Evolutionary conservation across 441 rosid genomes (phyloP).

Genomic region (Gossypium trilobum): DNA sequence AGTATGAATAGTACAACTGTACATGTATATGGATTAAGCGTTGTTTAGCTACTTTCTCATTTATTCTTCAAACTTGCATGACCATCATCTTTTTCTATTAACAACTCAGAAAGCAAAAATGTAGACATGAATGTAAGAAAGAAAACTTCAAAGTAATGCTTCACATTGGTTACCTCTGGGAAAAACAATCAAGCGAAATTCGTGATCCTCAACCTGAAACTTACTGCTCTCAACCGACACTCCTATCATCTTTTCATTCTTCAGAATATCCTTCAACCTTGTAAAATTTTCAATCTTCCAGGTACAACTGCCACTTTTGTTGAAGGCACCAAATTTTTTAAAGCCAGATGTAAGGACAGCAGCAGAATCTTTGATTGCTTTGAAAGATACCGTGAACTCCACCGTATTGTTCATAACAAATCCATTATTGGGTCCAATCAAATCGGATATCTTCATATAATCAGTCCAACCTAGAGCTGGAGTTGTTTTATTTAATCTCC

Average conservation of each 20-base stretch:
- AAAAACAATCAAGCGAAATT: constrained; percentile 91
- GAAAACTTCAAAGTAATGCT: neutral
- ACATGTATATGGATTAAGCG: neutral
- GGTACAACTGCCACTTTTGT: constrained; percentile 32
- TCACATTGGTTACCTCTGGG: constrained; percentile 60
- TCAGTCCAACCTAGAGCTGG: constrained; percentile 91
- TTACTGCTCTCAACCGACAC: constrained; percentile 89
- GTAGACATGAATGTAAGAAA: neutral
- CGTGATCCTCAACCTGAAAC: constrained; percentile 94
- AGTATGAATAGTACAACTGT: neutral
- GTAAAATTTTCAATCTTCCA: constrained; percentile 92
- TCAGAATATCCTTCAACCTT: constrained; percentile 76
- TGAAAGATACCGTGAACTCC: constrained; percentile 81
- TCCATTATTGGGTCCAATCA: constrained; percentile 51
- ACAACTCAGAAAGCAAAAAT: neutral
- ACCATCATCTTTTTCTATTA: neutral
- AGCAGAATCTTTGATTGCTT: constrained; percentile 76
- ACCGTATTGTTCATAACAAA: constrained; percentile 75
- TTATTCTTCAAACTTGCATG: neutral
- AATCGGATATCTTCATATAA: constrained; percentile 86
- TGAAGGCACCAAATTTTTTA: too few relatives aligned
- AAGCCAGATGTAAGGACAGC: neutral
- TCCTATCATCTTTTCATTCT: constrained; percentile 93
- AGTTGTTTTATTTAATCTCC: constrained; percentile 88
- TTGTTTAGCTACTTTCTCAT: neutral